Evolutionary conservation across 225 moss, liverwort and hornwort genomes (phyloP), one percentile per base, ranked within the genome.

Genomic region (Polytrichum formosum): DNA sequence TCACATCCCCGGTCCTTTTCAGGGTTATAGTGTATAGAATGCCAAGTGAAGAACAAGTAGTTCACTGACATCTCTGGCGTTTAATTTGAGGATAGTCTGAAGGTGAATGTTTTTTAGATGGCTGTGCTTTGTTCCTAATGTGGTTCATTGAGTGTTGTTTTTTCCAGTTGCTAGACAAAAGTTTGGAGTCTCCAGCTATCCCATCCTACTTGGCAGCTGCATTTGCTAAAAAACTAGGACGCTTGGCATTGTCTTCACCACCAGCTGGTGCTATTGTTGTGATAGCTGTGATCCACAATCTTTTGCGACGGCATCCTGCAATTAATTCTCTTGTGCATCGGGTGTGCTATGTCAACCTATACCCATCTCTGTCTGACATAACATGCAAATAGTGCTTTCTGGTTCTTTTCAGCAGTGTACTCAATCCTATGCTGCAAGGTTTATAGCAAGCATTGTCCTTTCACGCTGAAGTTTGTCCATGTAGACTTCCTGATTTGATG

Each of bases 281-380:
- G 74, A 93, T 94, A 63, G 98, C 98, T 67, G 81, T 99, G 92
- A 91, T 94, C 54, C 98, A 99, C 72, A 99, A 99, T 74, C 85
- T 99, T 73, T 78, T 99, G 67, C 87, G 98, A 61, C 88, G 98
- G 55, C 98, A 99, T 89, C 94, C 98, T 33, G 84, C 91, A 16
- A 90, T 99, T 60, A 99, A 94, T 74, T 78, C 79, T 75, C 92
- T 99, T 62, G 98, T 99, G 28, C 92, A 99, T 77, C 69, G 77
- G 90, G 98, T 99, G 16, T 1, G 46, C 46, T 16, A 46, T 33
- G 7, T 13, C 37, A 46, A 46, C 4, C 13, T 46, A 46, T 46
- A 37, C 37, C 13, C 13, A 37, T 37, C 37, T 46, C 13, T 46
- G 46, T 46, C 46, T 46, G 46, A 13, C 13, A 13, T 46, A 2